Evolutionary conservation across 331 rosid species (phyloP).

Genomic region (Arachis monticola): DNA sequence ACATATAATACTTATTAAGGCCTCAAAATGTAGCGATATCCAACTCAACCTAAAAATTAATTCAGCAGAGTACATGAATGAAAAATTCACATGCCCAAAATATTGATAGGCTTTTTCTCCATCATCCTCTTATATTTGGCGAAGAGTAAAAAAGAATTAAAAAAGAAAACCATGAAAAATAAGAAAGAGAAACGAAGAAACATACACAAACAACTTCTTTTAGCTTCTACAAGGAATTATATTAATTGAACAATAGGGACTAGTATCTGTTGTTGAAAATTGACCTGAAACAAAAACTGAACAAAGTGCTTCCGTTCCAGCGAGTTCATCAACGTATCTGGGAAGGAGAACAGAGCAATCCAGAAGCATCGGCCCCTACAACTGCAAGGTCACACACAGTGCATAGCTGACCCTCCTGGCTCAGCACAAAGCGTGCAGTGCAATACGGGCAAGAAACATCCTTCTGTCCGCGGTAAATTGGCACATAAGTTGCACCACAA

Average conservation of each 20-base stretch:
- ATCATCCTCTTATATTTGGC: constrained; percentile 29
- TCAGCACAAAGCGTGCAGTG: constrained; percentile 78
- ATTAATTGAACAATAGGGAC: constrained; percentile 33
- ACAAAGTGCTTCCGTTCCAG: constrained; percentile 36
- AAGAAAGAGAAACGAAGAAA: constrained; percentile 17
- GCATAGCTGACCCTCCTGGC: constrained; percentile 86
- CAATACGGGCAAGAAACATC: constrained; percentile 87
- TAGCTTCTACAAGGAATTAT: constrained; percentile 48
- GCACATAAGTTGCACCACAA: constrained; percentile 92
- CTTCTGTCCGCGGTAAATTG: constrained; percentile 94
- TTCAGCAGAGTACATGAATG: constrained; percentile 39
- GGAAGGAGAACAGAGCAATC: constrained; percentile 86
- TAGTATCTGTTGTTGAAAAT: constrained; percentile 46
- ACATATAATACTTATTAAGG: constrained; percentile 35
- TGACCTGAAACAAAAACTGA: constrained; percentile 46
- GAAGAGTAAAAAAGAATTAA: constrained; percentile 39
- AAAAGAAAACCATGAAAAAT: constrained; percentile 28
- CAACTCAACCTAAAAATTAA: constrained; percentile 44
- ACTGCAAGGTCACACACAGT: constrained; percentile 83
- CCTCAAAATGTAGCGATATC: constrained; percentile 43
- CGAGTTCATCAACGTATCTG: constrained; percentile 70
- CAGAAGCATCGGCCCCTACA: constrained; percentile 89
- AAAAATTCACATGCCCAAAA: constrained; percentile 42
- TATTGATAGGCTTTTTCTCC: constrained; percentile 36
- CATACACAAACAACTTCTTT: constrained; percentile 43